Evolutionary conservation across 2,329 filamentous ascomycete species (phyloP), one percentile per base, ranked within the genome.

Genomic region (Phialophora expanda): DNA sequence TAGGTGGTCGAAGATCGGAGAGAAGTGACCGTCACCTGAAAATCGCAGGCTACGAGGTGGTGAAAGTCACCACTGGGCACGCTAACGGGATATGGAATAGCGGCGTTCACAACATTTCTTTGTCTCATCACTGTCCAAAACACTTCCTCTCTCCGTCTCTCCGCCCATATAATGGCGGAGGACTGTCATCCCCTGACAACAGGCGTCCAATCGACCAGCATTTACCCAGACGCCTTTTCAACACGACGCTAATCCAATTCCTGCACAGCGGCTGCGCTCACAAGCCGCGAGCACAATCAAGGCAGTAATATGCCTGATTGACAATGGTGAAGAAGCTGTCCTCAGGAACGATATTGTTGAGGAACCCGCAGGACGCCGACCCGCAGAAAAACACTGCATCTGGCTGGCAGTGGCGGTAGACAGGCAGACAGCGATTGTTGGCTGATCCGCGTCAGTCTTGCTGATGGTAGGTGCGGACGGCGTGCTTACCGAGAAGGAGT

Each of bases 341-440:
- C 6, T 51, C 20, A 38, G 64, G 67, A 48, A 69, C 63, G 46
- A 66, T 46, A 34, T 65, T 61, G 48, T 51, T 26, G n/a, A 22
- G n/a, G 44, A 34, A 44, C 38, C 20, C 64, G 46, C 64, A 69
- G 11, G 50, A 44, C 17, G 54, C 32, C n/a, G 50, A 61, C 12
- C 55, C 59, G 53, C 66, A 68, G 51, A 32, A 61, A 57, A 63
- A 54, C 11, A 59, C 44, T 6, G 11, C n/a, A 12, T 55, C 54
- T 3, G 48, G 46, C 26, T 69, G 50, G 26, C 32, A 46, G 55
- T 65, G 64, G 17, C 54, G 55, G 17, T 61, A 54, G 56, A 28
- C 62, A 30, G 48, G 48, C 9, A 66, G 57, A 12, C 28, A 50
- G 32, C 44, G 50, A 38, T 50, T n/a, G 20, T 32, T 54, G 34